Evolutionary conservation across 257 asterid genomes (phyloP).

Genomic region (Solanum commersonii): DNA sequence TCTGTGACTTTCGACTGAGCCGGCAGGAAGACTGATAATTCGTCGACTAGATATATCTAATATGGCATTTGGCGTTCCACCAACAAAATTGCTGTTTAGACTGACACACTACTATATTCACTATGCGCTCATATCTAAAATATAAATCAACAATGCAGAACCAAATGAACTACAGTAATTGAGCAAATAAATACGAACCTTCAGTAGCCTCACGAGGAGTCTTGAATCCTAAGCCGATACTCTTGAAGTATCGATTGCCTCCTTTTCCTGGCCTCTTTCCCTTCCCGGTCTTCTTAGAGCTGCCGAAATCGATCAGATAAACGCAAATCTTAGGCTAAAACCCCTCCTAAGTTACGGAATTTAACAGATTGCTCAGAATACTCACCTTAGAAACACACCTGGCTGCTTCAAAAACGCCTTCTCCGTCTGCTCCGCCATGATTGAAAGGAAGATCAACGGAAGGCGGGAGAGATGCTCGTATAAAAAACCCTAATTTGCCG

Average conservation of each 20-base stretch:
- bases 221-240: slow-evolving; percentile 33
- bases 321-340: neutral
- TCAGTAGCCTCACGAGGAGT: slow-evolving; percentile 36
- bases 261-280: slow-evolving; percentile 44
- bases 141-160: no score
- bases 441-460: no score
- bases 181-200: slow-evolving; percentile 5
- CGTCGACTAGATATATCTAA: no score
- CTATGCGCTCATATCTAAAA: no score
- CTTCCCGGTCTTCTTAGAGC: slow-evolving; percentile 39
- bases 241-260: slow-evolving; percentile 35
- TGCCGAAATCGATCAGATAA: neutral
- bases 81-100: no score
- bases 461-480: no score
- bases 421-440: neutral
- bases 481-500: no score
- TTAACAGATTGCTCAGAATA: neutral
- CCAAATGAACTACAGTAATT: neutral
- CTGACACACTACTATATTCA: no score
- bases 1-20: no score
- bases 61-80: no score
- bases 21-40: no score
- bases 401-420: slow-evolving; percentile 14
- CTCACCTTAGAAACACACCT: slow-evolving; percentile 1
- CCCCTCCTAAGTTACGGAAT: neutral